Evolutionary conservation across 1,284 basidiomycete species (phyloP), one percentile per base, ranked within the genome.

Genomic region (Trichosporon sp.): DNA sequence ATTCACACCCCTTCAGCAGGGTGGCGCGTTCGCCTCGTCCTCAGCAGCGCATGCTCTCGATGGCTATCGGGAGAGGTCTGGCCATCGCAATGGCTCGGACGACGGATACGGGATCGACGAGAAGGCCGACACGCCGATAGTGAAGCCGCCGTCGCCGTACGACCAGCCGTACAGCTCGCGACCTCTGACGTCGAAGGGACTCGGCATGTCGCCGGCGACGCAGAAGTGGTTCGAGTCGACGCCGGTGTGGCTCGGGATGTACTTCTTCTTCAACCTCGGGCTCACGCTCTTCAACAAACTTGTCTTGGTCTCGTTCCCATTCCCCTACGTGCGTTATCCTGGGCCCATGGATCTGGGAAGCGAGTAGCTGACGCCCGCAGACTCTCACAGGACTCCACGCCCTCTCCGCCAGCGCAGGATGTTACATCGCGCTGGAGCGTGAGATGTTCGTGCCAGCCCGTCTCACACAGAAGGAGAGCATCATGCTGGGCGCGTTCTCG

Each of bases 271-370:
- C 87, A 97, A 97, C 81, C 89, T 98, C 35, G 87, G 87, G 7
- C 87, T 97, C 72, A 97, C 95, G 1, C 84, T 98, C 53, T 95
- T 93, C 84, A 97, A 97, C 87, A 97, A 98, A 83, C 86, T 88
- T 53, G 90, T 97, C 11, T 88, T 97, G 69, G 89, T 92, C 66
- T 88, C 87, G 68, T 97, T 97, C 80, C 95, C 95, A 0, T 97
- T 93, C 78, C 94, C 95, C 3, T 97, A 95, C 73, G 83, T 84
- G 76, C 80, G 83, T 81, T 15, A 3, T 9, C 18, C 29, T 2
- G 38, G 21, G 38, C 23, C 27, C 56, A 31, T 25, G 47, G 47
- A 51, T 23, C 18, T 18, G 7, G 35, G n/a, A n/a, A 29, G 56
- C 15, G 31, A 25, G 13, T 21, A n/a, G 70, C 65, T 69, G 65